Conservation (phyloP, 2,329 filamentous ascomycete genomes). For the Lachnellula hyalina region DNA sequence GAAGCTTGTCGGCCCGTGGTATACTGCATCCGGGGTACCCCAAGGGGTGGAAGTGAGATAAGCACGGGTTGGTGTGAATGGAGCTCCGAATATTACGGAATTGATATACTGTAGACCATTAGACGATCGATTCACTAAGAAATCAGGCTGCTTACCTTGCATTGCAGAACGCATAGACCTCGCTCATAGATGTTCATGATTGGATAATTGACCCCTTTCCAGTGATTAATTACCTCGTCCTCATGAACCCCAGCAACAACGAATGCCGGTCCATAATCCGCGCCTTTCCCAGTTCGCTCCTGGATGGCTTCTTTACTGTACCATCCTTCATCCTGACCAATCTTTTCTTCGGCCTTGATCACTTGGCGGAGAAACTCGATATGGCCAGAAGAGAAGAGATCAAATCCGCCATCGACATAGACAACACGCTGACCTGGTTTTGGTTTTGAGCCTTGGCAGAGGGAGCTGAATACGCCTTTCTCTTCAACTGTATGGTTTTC, state of each 20-base stretch:
- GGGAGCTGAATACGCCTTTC: constrained; percentile 57
- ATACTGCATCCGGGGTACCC: constrained; percentile 72
- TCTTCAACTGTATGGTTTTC: constrained; percentile 45
- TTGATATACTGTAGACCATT: constrained; percentile 64
- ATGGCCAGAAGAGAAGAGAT: constrained; percentile 93
- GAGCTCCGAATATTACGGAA: constrained; percentile 82
- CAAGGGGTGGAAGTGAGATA: constrained; percentile 74
- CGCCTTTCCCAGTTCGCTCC: constrained; percentile 57
- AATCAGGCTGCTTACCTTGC: constrained; percentile 56
- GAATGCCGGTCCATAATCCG: constrained; percentile 76
- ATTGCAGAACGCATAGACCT: constrained; percentile 91
- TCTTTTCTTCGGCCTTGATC: constrained; percentile 63
- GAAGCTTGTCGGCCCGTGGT: constrained; percentile 93
- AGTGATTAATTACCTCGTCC: constrained; percentile 89
- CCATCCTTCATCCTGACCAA: constrained; percentile 67
- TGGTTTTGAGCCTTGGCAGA: constrained; percentile 68
- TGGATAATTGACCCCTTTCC: constrained; percentile 97
- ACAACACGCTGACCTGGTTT: constrained; percentile 77
- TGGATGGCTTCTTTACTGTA: constrained; percentile 59
- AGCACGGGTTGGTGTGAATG: constrained; percentile 73
- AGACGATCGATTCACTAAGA: constrained; percentile 2
- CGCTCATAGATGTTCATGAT: constrained; percentile 99
- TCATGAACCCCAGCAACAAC: constrained; percentile 93
- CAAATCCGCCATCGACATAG: constrained; percentile 95
- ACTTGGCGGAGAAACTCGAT: constrained; percentile 90